Conservation (phyloP, 768 basidiomycete species). For the Psilocybe cyanescens region DNA sequence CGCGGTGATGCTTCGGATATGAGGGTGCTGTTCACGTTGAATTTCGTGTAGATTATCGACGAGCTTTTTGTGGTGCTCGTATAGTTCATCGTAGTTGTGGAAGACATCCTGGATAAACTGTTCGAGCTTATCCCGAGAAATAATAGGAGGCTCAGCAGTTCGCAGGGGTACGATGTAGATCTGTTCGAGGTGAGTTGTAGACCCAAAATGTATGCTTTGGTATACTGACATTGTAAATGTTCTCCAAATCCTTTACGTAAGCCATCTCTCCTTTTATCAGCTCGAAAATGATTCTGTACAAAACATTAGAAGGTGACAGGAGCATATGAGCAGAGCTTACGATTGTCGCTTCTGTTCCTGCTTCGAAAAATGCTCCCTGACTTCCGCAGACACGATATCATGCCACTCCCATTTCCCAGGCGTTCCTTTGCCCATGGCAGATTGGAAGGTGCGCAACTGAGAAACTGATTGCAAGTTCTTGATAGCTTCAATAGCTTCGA, state of each 20-base stretch:
- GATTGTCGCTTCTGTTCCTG: slow-evolving; percentile 83
- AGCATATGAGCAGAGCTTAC: slow-evolving; percentile 47
- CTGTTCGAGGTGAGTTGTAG: slow-evolving; percentile 37
- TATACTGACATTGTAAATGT: slow-evolving; percentile 69
- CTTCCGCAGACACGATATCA: slow-evolving; percentile 76
- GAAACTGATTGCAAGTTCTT: slow-evolving; percentile 80
- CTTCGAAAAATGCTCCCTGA: slow-evolving; percentile 64
- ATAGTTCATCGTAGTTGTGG: slow-evolving; percentile 82
- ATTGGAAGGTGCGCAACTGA: slow-evolving; percentile 88
- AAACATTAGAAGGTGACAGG: not conserved
- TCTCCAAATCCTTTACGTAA: slow-evolving; percentile 91
- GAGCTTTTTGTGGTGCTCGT: slow-evolving; percentile 73
- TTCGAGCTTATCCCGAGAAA: slow-evolving; percentile 69
- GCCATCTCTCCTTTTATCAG: slow-evolving; percentile 95
- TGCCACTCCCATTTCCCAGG: slow-evolving; percentile 90
- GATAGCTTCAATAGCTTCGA: slow-evolving; percentile 85
- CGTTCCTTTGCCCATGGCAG: slow-evolving; percentile 82
- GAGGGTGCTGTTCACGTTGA: slow-evolving; percentile 86
- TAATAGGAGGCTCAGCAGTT: slow-evolving; percentile 74
- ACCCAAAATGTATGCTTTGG: not conserved
- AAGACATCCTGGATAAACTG: slow-evolving; percentile 87
- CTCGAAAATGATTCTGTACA: slow-evolving; percentile 84
- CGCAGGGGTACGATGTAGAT: slow-evolving; percentile 84
- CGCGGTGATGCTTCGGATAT: slow-evolving; percentile 80
- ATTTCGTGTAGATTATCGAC: slow-evolving; percentile 84